Evolutionary conservation across 805 yeast species (phyloP).

Genomic region (Barnettozyma populi): DNA sequence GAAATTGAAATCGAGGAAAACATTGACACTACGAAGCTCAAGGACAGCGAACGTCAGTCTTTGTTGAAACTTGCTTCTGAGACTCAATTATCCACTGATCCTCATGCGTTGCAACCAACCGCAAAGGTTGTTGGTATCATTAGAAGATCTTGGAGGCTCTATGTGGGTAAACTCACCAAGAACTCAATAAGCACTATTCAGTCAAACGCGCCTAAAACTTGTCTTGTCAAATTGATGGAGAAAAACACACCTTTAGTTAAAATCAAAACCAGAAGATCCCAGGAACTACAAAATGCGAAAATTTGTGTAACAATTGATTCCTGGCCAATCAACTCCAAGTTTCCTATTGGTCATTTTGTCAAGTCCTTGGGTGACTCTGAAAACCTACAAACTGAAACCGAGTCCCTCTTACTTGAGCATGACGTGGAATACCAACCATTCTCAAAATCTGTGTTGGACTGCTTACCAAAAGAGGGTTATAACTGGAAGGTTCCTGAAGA

Average conservation of each 20-base stretch:
- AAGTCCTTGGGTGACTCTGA: constrained; percentile 86
- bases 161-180: constrained; percentile 89
- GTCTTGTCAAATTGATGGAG: constrained; percentile 87
- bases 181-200: constrained; percentile 56
- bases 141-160: constrained; percentile 91
- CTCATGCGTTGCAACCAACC: constrained; percentile 73
- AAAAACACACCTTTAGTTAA: constrained; percentile 80
- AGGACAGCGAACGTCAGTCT: constrained; percentile 66
- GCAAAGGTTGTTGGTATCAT: constrained; percentile 85
- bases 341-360: constrained; percentile 93
- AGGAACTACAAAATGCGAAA: constrained; percentile 78
- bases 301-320: constrained; percentile 89
- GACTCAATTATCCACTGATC: constrained; percentile 44
- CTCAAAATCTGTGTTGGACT: constrained; percentile 83
- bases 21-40: constrained; percentile 26
- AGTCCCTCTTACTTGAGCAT: constrained; percentile 87
- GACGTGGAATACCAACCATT: constrained; percentile 97
- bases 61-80: constrained; percentile 72
- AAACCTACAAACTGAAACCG: constrained; percentile 92
- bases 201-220: constrained; percentile 66
- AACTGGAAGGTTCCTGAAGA: constrained; percentile 84
- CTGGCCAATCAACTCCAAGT: constrained; percentile 81
- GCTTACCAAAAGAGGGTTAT: constrained; percentile 91
- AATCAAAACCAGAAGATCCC: constrained; percentile 82
- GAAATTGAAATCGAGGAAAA: constrained; percentile 37